phyloP scores from a whole-genome alignment of 768 basidiomycete genomes.

The Hygrocybe punicea region DNA sequence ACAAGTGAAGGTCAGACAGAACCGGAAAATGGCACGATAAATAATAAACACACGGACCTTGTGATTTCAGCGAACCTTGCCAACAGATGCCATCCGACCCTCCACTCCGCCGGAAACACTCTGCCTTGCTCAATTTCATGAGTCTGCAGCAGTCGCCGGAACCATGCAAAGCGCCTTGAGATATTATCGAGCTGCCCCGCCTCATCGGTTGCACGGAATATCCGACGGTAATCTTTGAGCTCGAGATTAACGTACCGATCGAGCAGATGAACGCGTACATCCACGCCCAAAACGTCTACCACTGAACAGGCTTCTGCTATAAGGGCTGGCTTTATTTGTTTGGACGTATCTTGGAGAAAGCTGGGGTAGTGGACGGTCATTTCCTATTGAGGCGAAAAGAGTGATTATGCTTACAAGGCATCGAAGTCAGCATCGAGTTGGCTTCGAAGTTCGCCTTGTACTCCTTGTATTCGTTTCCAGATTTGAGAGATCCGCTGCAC shows the following conservation, averaged over 20 bases:
- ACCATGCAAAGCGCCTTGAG: conserved; percentile 92
- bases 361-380: conserved; percentile 36
- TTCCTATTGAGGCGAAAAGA: neutral
- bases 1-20: neutral
- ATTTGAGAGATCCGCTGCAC: conserved; percentile 75
- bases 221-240: conserved; percentile 92
- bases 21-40: neutral
- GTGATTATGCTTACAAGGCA: conserved; percentile 63
- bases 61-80: conserved; percentile 90
- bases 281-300: conserved; percentile 82
- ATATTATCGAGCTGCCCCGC: conserved; percentile 96
- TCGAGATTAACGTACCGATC: conserved; percentile 88
- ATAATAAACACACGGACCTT: conserved; percentile 51
- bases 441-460: conserved; percentile 76
- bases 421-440: conserved; percentile 91
- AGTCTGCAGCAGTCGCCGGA: conserved; percentile 74
- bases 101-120: conserved; percentile 85
- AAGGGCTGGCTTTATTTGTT: conserved; percentile 57
- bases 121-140: conserved; percentile 85
- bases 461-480: conserved; percentile 74
- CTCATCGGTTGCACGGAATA: conserved; percentile 90
- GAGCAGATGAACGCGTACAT: conserved; percentile 76
- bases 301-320: conserved; percentile 85
- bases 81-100: conserved; percentile 74
- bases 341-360: conserved; percentile 74